These are phyloP conservation scores for Bruguiera gymnorhiza DNA, from an alignment of 345 rosid genomes.

Conservation along the genomic window DNA sequence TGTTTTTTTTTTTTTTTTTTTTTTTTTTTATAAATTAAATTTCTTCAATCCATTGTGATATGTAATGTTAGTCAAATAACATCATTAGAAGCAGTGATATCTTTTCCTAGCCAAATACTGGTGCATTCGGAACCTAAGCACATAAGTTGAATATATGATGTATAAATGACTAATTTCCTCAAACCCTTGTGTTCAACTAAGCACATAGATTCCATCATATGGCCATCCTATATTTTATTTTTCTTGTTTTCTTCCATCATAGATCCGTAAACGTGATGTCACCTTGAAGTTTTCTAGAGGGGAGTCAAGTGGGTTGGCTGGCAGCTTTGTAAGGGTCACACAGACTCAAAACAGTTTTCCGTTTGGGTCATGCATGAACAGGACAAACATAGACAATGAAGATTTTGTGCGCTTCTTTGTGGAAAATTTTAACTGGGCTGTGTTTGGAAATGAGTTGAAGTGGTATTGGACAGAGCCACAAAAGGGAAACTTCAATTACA, in stretches of 20 bases:
- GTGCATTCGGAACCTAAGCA: not conserved
- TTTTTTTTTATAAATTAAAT: too few species aligned
- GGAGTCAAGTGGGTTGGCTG: constrained; percentile 35
- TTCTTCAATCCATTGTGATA: not conserved
- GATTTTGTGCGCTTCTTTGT: constrained; percentile 77
- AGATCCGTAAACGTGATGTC: constrained; percentile 84
- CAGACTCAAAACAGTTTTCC: constrained; percentile 80
- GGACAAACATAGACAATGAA: constrained; percentile 83
- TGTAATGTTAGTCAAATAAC: not conserved
- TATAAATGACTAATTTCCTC: not conserved
- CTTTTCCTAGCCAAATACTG: not conserved
- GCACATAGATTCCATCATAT: not conserved
- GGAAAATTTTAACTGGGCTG: constrained; percentile 86
- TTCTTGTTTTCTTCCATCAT: constrained; percentile 24
- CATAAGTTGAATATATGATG: not conserved
- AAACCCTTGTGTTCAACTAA: not conserved
- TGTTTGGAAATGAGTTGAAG: constrained; percentile 88
- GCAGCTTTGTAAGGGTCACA: constrained; percentile 51
- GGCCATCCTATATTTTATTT: not conserved
- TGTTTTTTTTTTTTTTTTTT: too few species aligned
- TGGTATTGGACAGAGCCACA: constrained; percentile 97
- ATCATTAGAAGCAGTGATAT: not conserved
- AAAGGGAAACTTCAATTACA: constrained; percentile 69
- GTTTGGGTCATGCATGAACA: constrained; percentile 75
- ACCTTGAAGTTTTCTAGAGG: constrained; percentile 57